These are phyloP conservation scores for Huntiella moniliformis DNA, from an alignment of 2,329 filamentous ascomycete species.

Conservation along the genomic window DNA sequence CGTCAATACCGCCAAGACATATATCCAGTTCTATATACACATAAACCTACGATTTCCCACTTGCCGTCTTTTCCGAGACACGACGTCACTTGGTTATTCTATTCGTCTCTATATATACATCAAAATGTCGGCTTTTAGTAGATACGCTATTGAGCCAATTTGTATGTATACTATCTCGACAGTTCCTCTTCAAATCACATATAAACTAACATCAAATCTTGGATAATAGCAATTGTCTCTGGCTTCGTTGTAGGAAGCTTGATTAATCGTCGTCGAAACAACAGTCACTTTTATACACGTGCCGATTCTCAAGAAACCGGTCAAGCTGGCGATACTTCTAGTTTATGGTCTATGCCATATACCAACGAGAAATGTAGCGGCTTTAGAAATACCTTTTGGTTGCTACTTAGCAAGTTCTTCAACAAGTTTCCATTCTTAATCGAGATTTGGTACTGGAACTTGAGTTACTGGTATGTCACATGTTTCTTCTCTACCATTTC, in stretches of 20 bases:
- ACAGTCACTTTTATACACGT: constrained; percentile 6
- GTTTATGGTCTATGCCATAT: constrained; percentile 3
- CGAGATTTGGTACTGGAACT: constrained; percentile 22
- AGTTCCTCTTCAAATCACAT: not conserved
- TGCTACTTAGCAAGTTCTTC: constrained; percentile 17
- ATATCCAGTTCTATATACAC: too few species aligned
- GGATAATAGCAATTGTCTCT: constrained; percentile 7
- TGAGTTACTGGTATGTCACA: constrained; percentile 18
- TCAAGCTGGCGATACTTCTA: constrained; percentile 3
- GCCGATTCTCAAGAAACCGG: not conserved
- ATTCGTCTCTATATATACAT: too few species aligned
- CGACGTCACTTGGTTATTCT: too few species aligned
- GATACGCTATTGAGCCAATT: constrained; percentile 10
- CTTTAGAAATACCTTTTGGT: constrained; percentile 12
- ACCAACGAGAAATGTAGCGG: not conserved
- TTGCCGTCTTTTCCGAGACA: too few species aligned
- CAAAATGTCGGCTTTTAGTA: constrained; percentile 5
- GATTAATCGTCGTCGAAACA: constrained; percentile 7
- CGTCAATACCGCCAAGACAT: too few species aligned
- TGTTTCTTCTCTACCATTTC: not conserved
- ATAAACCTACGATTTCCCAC: too few species aligned
- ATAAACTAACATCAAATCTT: not conserved
- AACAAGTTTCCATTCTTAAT: constrained; percentile 18
- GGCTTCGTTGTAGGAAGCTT: constrained; percentile 6
- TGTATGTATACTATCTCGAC: constrained; percentile 2